Conservation (phyloP, 2,329 filamentous ascomycete species). For the Didymella sp. region DNA sequence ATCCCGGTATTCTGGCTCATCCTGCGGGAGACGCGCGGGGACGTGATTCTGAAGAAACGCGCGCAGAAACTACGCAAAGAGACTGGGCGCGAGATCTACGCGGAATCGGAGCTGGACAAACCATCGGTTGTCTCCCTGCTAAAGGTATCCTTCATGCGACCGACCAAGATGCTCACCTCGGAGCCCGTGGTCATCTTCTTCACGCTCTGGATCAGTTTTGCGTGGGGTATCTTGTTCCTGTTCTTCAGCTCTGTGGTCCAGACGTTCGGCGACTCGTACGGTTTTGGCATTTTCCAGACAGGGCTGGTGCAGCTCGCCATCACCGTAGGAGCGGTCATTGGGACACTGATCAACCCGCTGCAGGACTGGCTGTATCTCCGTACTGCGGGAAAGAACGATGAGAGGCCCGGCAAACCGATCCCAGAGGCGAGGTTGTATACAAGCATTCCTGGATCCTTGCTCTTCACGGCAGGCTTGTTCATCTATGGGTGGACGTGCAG, state of each 20-base stretch:
- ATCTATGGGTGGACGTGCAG: constrained; percentile 43
- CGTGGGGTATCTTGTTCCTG: constrained; percentile 54
- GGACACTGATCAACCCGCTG: constrained; percentile 51
- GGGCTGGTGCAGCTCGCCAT: constrained; percentile 53
- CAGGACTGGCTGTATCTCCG: constrained; percentile 44
- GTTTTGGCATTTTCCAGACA: constrained; percentile 44
- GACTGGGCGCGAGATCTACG: constrained; percentile 36
- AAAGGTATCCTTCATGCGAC: constrained; percentile 52
- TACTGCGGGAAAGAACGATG: constrained; percentile 44
- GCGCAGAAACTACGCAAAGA: constrained; percentile 50
- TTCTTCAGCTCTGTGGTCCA: constrained; percentile 53
- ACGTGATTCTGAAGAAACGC: constrained; percentile 52
- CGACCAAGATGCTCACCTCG: constrained; percentile 51
- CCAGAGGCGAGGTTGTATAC: constrained; percentile 55
- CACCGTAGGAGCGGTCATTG: constrained; percentile 52
- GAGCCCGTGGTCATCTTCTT: constrained; percentile 55
- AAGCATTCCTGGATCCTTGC: constrained; percentile 51
- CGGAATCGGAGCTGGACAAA: constrained; percentile 38
- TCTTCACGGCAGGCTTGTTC: constrained; percentile 43
- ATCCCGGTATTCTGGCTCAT: constrained; percentile 54
- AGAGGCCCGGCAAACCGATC: constrained; percentile 50
- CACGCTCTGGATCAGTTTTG: constrained; percentile 55
- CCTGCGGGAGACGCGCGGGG: constrained; percentile 52
- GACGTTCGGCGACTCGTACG: constrained; percentile 50
- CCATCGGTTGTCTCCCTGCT: constrained; percentile 30